phyloP scores from a whole-genome alignment of 345 rosid genomes.

The Pistacia integerrima region DNA sequence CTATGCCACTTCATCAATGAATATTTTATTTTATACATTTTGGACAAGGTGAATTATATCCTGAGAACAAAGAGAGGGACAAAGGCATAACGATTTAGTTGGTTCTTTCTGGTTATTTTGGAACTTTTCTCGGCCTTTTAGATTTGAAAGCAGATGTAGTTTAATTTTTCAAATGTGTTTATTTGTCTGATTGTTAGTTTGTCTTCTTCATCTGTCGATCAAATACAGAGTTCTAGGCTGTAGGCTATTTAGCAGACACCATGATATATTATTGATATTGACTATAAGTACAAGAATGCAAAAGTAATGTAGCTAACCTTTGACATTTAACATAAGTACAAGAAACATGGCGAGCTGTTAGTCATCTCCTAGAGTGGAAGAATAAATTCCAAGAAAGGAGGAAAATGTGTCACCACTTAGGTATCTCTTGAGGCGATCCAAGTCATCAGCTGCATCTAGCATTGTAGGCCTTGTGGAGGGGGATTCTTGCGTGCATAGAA shows the following conservation, averaged over 20 bases:
- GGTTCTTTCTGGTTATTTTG: neutral
- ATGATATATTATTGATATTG: neutral
- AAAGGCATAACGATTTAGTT: no score
- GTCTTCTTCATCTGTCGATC: no score
- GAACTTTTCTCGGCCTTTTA: neutral
- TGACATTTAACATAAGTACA: conserved; percentile 4
- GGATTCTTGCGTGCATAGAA: conserved; percentile 59
- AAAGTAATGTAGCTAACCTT: neutral
- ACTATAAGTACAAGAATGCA: neutral
- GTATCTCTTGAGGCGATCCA: conserved; percentile 55
- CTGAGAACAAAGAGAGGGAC: neutral
- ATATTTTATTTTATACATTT: neutral
- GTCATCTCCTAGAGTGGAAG: conserved; percentile 44
- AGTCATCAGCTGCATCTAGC: conserved; percentile 62
- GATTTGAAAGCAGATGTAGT: neutral
- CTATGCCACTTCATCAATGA: neutral
- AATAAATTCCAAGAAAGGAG: conserved; percentile 58
- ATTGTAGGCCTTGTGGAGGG: conserved; percentile 59
- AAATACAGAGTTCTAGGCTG: no score
- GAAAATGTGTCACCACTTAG: conserved; percentile 53
- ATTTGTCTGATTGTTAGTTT: neutral
- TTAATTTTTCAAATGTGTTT: neutral
- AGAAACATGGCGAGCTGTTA: conserved; percentile 9
- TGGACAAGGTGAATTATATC: no score
- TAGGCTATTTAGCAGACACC: no score